Evolutionary conservation across 2,329 filamentous ascomycete genomes (phyloP), one percentile per base, ranked within the genome.

Genomic region (Pseudogymnoascus sp.): DNA sequence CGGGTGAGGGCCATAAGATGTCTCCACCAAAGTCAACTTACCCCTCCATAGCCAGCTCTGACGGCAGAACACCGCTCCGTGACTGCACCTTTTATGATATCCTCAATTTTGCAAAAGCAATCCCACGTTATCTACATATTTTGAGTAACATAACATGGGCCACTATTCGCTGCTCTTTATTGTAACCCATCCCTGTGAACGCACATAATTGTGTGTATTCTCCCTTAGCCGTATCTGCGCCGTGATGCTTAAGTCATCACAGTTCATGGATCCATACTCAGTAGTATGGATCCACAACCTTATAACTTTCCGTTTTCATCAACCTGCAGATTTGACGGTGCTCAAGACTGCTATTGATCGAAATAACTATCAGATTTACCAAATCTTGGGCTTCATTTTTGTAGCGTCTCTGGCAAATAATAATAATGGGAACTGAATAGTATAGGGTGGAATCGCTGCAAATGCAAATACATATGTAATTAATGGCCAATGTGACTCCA

Each of bases 241-340:
- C 20, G 47, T 54, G 47, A 20, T 33, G 28, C 16, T 54, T 35
- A 54, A 54, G 28, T 54, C 47, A 54, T 54, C 47, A 54, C 47
- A 54, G 28, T 33, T 25, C 47, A 54, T 18, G 6, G 47, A 35
- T n/a, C 28, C 47, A 54, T 33, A 25, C 22, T 25, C 22, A 25
- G 22, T 25, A 54, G 47, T 54, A 54, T 20, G 28, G 43, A 54
- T 54, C 47, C 47, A 54, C 47, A 54, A 54, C 47, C 47, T 35
- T 54, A 54, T 54, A 54, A 33, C 47, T 33, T 54, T 54, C 47
- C 47, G 47, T 54, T 54, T 54, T 54, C 28, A 54, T 54, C 47
- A 33, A 33, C 47, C 16, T 54, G 47, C 47, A 54, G 47, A 54
- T 54, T 54, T 35, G 9, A 54, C n/a, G 16, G 47, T 6, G 16